Evolutionary conservation across 495 filamentous ascomycete genomes (phyloP), one percentile per base, ranked within the genome.

Genomic region (Penicillium herquei): DNA sequence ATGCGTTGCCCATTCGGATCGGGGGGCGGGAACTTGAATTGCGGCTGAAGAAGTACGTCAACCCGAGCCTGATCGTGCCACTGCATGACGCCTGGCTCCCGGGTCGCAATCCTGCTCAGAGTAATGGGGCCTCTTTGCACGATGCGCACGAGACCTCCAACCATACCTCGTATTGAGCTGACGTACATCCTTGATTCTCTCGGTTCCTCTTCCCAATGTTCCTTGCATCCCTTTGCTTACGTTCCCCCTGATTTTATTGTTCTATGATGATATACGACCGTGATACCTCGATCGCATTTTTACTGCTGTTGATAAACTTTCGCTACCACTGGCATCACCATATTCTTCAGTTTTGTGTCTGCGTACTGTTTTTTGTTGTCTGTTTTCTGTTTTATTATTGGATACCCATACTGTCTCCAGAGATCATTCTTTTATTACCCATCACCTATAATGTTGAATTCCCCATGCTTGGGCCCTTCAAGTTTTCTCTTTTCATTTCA

Each of bases 11-110:
- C 1, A 68, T 76, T 31, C 69, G 62, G 3, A 68, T 78, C 39
- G 72, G 73, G 8, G 67, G 70, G 10, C 71, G 70, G 18, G 73
- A 76, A 17, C 62, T 78, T 14, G 72, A 68, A 6, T 45, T 73
- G 34, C 65, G 73, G 40, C 51, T 78, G 51, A 78, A 71, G 55
- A 78, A 76, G 58, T 78, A 78, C 14, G 68, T 76, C 39, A 77
- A 78, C 48, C 76, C 75, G 4, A 77, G 71, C 56, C 62, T 78
- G 3, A 69, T 76, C 14, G 34, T 78, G 39, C 76, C 76, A n/a
- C 66, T 78, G 11, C 65, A 74, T 55, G 72, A 67, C 50, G 68
- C 72, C n/a, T 78, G 76, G 76, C 63, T 78, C 49, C 76, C 76
- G 0, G 64, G 72, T 6, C 67, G 60, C 47, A 58, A 11, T 16